Evolutionary conservation across 257 asterid species (phyloP), one percentile per base, ranked within the genome.

Genomic region (Linaria vulgaris): DNA sequence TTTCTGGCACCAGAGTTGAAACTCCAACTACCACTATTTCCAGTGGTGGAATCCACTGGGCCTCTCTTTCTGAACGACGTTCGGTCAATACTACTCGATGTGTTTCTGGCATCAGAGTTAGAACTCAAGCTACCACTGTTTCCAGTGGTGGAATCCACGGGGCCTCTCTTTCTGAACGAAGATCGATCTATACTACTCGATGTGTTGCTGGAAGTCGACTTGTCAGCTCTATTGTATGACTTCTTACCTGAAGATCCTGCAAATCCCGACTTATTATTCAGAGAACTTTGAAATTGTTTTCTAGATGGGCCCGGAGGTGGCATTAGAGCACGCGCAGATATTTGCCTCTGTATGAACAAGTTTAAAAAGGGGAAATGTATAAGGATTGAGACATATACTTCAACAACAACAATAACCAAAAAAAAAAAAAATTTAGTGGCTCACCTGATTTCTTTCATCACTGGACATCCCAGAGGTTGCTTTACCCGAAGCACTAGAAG

Each of bases 401-500:
- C n/a, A n/a, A n/a, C n/a, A n/a, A n/a, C n/a, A n/a, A n/a, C n/a
- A n/a, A n/a, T n/a, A n/a, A n/a, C n/a, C n/a, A n/a, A n/a, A n/a
- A n/a, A n/a, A n/a, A n/a, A n/a, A n/a, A n/a, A n/a, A 21, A 52
- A 39, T 12, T 56, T 14, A 20, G 12, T 38, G 55, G 61, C 66
- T 27, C 31, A 94, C 99, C 99, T 85, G 95, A 74, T 82, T 89
- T 20, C 79, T 89, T 73, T 85, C 96, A 68, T 92, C 97, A 51
- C 96, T 89, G 21, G 99, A 92, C 81, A 92, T 74, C 76, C 97
- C 94, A 16, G 95, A 85, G 55, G 99, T 79, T 41, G 95, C 97
- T 81, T 76, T 90, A 50, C 94, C 95, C 3, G 95, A 89, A 67
- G 94, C 84, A 66, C 95, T 92, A 24, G 96, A 89, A 41, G 88